Conservation (phyloP, 1,284 basidiomycete species). For the Wallemia mellicola region DNA sequence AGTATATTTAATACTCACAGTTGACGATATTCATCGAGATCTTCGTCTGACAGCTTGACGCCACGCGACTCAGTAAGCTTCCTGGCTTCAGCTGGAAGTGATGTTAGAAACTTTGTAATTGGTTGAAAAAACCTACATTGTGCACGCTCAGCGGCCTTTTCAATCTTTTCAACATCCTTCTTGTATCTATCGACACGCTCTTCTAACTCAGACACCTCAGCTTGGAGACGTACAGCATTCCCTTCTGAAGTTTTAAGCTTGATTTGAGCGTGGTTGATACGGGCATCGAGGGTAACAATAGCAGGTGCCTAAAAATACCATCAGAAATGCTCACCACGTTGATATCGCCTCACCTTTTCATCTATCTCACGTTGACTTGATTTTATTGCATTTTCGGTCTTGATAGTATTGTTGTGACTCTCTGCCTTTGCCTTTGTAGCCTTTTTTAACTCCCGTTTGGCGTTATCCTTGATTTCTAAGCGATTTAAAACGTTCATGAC, state of each 20-base stretch:
- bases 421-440: constrained; percentile 51
- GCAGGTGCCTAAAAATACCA: constrained; percentile 32
- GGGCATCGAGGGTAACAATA: constrained; percentile 47
- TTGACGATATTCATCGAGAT: constrained; percentile 52
- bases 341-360: constrained; percentile 20
- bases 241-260: constrained; percentile 41
- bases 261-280: constrained; percentile 52
- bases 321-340: neutral
- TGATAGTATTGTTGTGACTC: constrained; percentile 36
- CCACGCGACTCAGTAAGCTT: constrained; percentile 1
- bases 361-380: constrained; percentile 57
- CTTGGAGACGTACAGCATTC: constrained; percentile 31
- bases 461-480: constrained; percentile 18
- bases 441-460: constrained; percentile 32
- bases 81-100: constrained; percentile 25
- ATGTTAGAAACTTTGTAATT: no score
- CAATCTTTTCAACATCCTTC: constrained; percentile 34
- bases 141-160: constrained; percentile 40
- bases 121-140: no score
- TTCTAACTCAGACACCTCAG: constrained; percentile 35
- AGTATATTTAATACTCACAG: no score
- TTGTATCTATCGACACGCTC: constrained; percentile 28
- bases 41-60: constrained; percentile 28
- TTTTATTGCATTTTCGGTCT: constrained; percentile 45
- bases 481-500: neutral